Percentiles rank a stretch among this genome's conserved stretches.
phyloP scores from a whole-genome alignment of 345 rosid genomes.

The Linum lewisii region DNA sequence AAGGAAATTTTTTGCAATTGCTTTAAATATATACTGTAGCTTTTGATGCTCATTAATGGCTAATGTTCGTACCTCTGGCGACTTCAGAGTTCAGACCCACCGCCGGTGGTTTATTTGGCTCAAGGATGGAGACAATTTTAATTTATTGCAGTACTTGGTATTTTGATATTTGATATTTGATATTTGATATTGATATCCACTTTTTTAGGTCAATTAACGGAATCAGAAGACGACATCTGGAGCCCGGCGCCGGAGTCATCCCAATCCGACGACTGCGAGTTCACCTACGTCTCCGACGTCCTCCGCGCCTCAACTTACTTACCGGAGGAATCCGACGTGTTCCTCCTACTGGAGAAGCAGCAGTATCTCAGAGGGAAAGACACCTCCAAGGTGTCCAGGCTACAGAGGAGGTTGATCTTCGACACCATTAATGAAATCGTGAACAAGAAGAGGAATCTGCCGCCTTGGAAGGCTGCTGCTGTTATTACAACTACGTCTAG shows the following conservation, averaged over 20 bases:
- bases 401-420: conserved; percentile 57
- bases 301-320: conserved; percentile 47
- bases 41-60: too few relatives aligned
- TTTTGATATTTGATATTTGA: too few relatives aligned
- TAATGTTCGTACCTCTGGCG: too few relatives aligned
- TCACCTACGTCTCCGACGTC: conserved; percentile 60
- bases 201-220: conserved; percentile 32
- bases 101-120: too few relatives aligned
- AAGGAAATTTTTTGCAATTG: too few relatives aligned
- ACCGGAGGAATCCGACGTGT: conserved; percentile 49
- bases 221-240: conserved; percentile 62
- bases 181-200: background rate
- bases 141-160: too few relatives aligned
- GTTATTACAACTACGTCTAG: too few relatives aligned
- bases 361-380: conserved; percentile 48
- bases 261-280: conserved; percentile 41
- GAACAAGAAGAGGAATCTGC: conserved; percentile 34
- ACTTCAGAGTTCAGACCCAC: too few relatives aligned
- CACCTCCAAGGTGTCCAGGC: conserved; percentile 37
- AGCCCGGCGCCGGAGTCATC: conserved; percentile 27
- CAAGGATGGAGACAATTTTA: too few relatives aligned
- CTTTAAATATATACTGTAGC: too few relatives aligned
- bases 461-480: conserved; percentile 41
- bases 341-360: conserved; percentile 63
- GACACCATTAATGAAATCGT: conserved; percentile 62